Evolutionary conservation across 2,329 filamentous ascomycete species (phyloP), one percentile per base, ranked within the genome.

Genomic region (Trichoderma breve): DNA sequence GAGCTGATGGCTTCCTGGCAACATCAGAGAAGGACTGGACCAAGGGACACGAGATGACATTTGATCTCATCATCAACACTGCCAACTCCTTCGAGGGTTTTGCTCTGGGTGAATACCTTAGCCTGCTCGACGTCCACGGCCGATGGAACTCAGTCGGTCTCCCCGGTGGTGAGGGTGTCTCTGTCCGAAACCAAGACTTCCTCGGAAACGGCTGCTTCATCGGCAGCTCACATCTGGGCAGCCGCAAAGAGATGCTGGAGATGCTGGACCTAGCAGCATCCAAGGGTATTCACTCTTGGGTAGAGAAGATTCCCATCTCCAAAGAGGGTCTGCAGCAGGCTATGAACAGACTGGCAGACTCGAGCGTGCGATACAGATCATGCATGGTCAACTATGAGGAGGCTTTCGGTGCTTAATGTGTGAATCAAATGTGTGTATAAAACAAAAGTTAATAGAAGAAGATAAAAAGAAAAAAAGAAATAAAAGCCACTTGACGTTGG

Each of bases 91-190:
- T 88, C 66, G 88, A 90, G 66, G 86, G 85, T 62, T 93, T 93
- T 82, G 88, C 93, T 78, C 83, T 93, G 36, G 82, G 83, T 67
- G 87, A 91, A 74, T 97, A 96, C 84, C 88, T 97, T 77, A 89
- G 88, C 73, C 88, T 94, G 77, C 87, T 97, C 80, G 94, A 95
- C 82, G 90, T 95, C 71, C 92, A 94, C 83, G 93, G 92, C 72
- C 88, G 87, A 79, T 96, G 92, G 89, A 89, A 95, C 80, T 92
- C 88, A 77, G 92, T 95, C 69, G 93, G 93, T 55, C 86, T 96
- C 78, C 93, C 93, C 3, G 92, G 94, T 79, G 91, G 93, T 73
- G 89, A 91, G 58, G 89, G 93, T 12, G 89, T 93, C 71, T 83
- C 86, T 70, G 86, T 96, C 75, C 90, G 89, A 82, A 91, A 92